phyloP scores from a whole-genome alignment of 2,329 filamentous ascomycete genomes.

The Cytospora piceicola region DNA sequence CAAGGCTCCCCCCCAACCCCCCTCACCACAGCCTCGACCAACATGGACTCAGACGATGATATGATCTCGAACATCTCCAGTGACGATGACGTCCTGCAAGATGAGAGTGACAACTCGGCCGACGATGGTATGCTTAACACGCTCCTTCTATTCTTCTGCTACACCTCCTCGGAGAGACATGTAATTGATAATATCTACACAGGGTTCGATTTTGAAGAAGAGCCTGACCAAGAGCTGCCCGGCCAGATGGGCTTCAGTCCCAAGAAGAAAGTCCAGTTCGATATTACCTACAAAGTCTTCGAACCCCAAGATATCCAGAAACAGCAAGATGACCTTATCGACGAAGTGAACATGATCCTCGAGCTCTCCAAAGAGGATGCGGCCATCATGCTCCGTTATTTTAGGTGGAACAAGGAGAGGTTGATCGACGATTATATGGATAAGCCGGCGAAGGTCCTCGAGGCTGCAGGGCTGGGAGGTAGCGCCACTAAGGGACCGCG shows the following conservation, averaged over 20 bases:
- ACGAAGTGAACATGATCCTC: slow-evolving; percentile 89
- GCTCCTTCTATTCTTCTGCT: slow-evolving; percentile 21
- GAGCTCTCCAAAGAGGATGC: slow-evolving; percentile 87
- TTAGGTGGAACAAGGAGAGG: slow-evolving; percentile 95
- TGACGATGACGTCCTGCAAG: slow-evolving; percentile 73
- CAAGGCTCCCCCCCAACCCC: slow-evolving; percentile 60
- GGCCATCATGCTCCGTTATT: slow-evolving; percentile 86
- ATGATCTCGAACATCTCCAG: slow-evolving; percentile 85
- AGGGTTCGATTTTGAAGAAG: slow-evolving; percentile 65
- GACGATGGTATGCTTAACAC: slow-evolving; percentile 49
- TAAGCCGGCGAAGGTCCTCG: slow-evolving; percentile 74
- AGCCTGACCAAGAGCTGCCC: slow-evolving; percentile 57
- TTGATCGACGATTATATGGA: slow-evolving; percentile 98
- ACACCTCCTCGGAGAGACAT: slow-evolving; percentile 23
- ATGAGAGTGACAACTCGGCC: slow-evolving; percentile 74
- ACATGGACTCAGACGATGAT: slow-evolving; percentile 96
- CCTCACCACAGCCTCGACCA: slow-evolving; percentile 56
- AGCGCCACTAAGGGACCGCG: slow-evolving; percentile 65
- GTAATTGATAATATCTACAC: slow-evolving; percentile 33
- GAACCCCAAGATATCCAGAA: slow-evolving; percentile 78
- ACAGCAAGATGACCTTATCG: slow-evolving; percentile 84
- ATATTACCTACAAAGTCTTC: slow-evolving; percentile 83
- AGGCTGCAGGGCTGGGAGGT: slow-evolving; percentile 79
- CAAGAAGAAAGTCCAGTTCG: slow-evolving; percentile 74
- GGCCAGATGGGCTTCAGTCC: slow-evolving; percentile 67